These are phyloP conservation scores for Apiospora aurea DNA, from an alignment of 2,329 filamentous ascomycete genomes.

Conservation along the genomic window DNA sequence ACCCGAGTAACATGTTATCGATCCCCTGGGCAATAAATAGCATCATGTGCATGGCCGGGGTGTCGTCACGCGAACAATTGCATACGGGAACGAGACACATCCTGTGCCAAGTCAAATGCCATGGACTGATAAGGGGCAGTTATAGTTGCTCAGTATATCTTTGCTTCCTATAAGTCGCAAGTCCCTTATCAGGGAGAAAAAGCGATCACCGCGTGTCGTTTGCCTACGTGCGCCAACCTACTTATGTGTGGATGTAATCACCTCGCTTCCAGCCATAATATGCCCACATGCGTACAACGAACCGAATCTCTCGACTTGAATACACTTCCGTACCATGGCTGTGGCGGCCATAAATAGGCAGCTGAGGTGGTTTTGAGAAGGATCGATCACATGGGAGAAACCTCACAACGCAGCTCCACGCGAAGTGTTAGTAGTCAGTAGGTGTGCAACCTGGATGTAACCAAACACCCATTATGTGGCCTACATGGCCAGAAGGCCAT, in stretches of 20 bases:
- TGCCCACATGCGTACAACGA: background rate
- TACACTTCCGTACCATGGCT: background rate
- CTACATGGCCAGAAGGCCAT: background rate
- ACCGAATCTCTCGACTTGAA: background rate
- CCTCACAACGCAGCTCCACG: background rate
- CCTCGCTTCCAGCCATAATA: background rate
- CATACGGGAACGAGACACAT: background rate
- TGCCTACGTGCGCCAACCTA: background rate
- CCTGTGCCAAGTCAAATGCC: background rate
- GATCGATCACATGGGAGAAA: background rate
- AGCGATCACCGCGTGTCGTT: background rate
- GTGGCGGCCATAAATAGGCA: background rate
- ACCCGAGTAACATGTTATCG: conserved; percentile 2
- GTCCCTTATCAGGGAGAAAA: background rate
- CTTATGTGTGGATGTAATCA: background rate
- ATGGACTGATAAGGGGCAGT: background rate
- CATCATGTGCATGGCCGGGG: conserved; percentile 1
- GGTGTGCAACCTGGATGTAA: background rate
- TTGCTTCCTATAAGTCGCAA: background rate
- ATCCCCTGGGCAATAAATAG: background rate
- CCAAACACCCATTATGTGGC: background rate
- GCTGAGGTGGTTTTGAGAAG: background rate
- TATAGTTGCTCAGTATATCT: background rate
- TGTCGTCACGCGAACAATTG: conserved; percentile 7
- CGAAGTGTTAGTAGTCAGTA: background rate